Evolutionary conservation across 2,329 filamentous ascomycete species (phyloP), one percentile per base, ranked within the genome.

Genomic region (Colletotrichum graminicola): DNA sequence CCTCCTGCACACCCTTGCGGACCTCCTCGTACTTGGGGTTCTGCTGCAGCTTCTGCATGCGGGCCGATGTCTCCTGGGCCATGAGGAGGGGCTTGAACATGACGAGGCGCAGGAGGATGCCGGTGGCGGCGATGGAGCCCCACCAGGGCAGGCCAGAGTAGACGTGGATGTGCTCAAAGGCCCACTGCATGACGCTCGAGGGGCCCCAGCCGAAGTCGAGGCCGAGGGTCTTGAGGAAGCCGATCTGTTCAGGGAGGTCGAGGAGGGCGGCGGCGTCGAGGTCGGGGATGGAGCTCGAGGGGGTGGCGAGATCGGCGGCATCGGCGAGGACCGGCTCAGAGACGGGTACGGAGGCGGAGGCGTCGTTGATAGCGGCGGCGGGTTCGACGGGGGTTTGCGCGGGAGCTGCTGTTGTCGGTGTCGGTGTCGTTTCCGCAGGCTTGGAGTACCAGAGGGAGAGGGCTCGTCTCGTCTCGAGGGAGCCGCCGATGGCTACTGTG

Each of bases 151-250:
- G 82, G 45, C 92, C 94, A 1, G 81, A 83, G 76, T 87, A 91
- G 73, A 98, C 85, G 82, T 99, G 94, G 51, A 97, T 79, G 78
- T 95, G 90, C 84, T 99, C 96, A 14, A 98, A 83, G 3, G 89
- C 29, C 86, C 88, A 95, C 82, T 98, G 87, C 80, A 96, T 90
- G 21, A 89, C 75, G 5, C 91, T 83, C 0, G 94, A 93, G 6
- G 93, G 89, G 21, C 95, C 95, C 84, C 85, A 95, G 78, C 95
- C 94, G 77, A 92, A 98, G 76, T 98, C 93, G 29, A 99, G 84
- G 4, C 96, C 96, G 14, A 98, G 85, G 8, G 90, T 87, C 75
- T 93, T 89, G 70, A 99, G 85, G 78, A 95, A 98, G 73, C 96
- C 96, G 70, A 97, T 89, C 62, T 90, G 86, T 77, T 95, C 92